Percentiles rank a stretch among this genome's conserved stretches.
Conservation (phyloP, 83 land plant genomes). For the Diphasiastrum complanatum region DNA sequence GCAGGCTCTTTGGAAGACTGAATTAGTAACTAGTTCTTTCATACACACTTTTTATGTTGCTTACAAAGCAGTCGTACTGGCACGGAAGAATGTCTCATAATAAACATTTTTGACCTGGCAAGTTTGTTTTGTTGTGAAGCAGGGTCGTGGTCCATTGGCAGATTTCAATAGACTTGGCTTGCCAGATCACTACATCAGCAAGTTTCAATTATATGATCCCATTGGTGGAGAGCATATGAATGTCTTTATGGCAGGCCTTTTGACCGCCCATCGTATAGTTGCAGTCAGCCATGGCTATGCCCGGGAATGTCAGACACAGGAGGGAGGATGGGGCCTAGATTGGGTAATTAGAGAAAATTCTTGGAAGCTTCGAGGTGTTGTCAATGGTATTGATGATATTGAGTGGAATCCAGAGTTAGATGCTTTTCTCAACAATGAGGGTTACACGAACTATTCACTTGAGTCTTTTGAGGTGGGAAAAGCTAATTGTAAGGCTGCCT, state of each 20-base stretch:
- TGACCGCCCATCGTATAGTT: conserved; percentile 73
- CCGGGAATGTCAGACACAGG: conserved; percentile 80
- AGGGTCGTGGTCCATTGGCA: conserved; percentile 91
- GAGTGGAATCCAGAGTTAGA: conserved; percentile 84
- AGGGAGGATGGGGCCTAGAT: conserved; percentile 95
- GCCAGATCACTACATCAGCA: conserved; percentile 57
- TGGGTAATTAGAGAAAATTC: conserved; percentile 60
- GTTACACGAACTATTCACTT: conserved; percentile 65
- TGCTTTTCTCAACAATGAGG: conserved; percentile 56
- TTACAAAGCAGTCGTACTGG: too few relatives aligned
- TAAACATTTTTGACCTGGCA: too few relatives aligned
- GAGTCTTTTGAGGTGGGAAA: conserved; percentile 66
- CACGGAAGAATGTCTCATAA: too few relatives aligned
- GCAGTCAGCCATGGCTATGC: conserved; percentile 94
- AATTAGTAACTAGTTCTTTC: too few relatives aligned
- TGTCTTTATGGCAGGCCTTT: conserved; percentile 80
- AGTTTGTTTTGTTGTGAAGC: too few relatives aligned
- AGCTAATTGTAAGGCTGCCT: conserved; percentile 70
- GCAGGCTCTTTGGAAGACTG: too few relatives aligned
- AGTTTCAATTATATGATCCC: conserved; percentile 74
- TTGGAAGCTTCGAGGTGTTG: conserved; percentile 88
- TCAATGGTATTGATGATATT: conserved; percentile 83
- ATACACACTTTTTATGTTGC: too few relatives aligned
- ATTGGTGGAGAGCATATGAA: conserved; percentile 87
- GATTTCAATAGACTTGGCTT: conserved; percentile 57